Evolutionary conservation across 768 basidiomycete genomes (phyloP), one percentile per base, ranked within the genome.

Genomic region (Termitomyces sp.): DNA sequence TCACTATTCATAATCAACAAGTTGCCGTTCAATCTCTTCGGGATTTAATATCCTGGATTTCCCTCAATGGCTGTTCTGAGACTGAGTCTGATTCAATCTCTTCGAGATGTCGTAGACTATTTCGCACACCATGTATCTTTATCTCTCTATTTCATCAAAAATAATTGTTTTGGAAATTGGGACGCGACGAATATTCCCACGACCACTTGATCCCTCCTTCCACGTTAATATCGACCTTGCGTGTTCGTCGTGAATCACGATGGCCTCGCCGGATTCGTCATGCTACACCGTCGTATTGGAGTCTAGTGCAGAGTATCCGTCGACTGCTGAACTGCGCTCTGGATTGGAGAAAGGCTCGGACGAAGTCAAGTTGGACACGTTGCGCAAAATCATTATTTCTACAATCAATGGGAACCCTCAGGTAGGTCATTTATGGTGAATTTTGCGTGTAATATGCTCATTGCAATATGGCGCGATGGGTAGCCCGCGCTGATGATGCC

Each of bases 401-500:
- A 98, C 94, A 47, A 87, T 97, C 73, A 98, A 96, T 78, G 96
- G 95, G 36, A 94, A 92, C 72, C 80, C 88, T 61, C 91, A 95
- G 78, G 95, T 91, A 66, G 68, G 86, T 68, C 32, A 48, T 54
- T 45, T 20, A 43, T 16, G 24, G 32, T 24, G 49, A 13, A 13
- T 47, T 30, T 18, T 30, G 16, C 8, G 45, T 54, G 43, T 24
- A 54, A 28, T 33, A 44, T 5, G 32, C 54, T 54, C 36, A 57
- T 26, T 10, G 32, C 20, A 40, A 28, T n/a, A 50, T 41, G 48
- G 26, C 26, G 47, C 24, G 45, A 49, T 55, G 24, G 52, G 22
- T 68, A 96, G 94, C 92, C 94, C n/a, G 75, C 84, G 53, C 72
- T 98, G 51, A 85, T 98, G 75, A 98, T 99, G 95, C 92, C 94